Evolutionary conservation across 2,329 filamentous ascomycete genomes (phyloP).

Genomic region (Dothiorella sarmentorum): DNA sequence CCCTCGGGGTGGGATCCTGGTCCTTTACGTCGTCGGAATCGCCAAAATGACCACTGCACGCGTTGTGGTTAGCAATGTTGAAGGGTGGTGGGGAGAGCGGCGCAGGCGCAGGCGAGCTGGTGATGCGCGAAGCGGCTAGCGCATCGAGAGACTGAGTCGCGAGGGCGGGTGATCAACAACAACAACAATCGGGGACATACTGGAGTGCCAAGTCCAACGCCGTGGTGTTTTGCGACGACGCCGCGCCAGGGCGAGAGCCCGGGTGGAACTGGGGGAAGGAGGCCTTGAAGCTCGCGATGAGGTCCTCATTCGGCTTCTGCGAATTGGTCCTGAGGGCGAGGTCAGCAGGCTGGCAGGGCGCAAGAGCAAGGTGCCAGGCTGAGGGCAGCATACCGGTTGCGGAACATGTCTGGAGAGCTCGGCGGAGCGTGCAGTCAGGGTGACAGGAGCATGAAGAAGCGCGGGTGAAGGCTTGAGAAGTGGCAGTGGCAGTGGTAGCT

Average conservation of each 20-base stretch:
- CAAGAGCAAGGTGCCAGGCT: not conserved
- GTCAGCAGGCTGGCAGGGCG: constrained; percentile 14
- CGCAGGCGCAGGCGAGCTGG: not conserved
- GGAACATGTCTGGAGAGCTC: constrained; percentile 43
- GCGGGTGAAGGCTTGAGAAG: not conserved
- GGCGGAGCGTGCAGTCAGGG: constrained; percentile 26
- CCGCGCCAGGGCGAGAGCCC: constrained; percentile 43
- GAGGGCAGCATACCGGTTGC: constrained; percentile 41
- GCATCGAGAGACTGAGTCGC: constrained; percentile 21
- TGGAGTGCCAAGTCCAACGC: constrained; percentile 44
- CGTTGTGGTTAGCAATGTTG: constrained; percentile 5
- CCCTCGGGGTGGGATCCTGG: constrained; percentile 78
- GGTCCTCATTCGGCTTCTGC: constrained; percentile 81
- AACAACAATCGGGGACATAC: no score
- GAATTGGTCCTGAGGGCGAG: constrained; percentile 60
- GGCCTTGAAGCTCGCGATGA: constrained; percentile 79
- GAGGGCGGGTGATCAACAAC: constrained; percentile 22
- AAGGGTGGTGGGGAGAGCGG: not conserved
- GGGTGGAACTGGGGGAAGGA: constrained; percentile 68
- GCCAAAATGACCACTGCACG: constrained; percentile 39
- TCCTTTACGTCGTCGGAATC: constrained; percentile 61
- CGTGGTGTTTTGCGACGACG: constrained; percentile 34
- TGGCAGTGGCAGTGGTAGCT: no score
- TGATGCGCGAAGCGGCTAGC: constrained; percentile 13
- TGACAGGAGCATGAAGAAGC: constrained; percentile 33